phyloP scores from a whole-genome alignment of 441 rosid genomes.

The Aleurites moluccanus region DNA sequence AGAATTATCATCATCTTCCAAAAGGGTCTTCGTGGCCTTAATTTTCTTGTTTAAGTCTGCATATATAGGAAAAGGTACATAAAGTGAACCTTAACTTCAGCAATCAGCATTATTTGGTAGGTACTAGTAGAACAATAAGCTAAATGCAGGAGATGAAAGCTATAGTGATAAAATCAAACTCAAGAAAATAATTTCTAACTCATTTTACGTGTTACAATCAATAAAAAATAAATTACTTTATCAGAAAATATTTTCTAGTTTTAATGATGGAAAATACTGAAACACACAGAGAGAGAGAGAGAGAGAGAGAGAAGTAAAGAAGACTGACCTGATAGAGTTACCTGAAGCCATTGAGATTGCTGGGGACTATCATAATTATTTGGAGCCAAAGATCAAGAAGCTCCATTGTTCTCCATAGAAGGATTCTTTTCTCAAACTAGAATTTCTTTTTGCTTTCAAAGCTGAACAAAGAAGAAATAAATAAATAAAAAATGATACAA shows the following conservation, averaged over 20 bases:
- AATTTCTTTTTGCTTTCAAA: conserved; percentile 12
- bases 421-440: neutral
- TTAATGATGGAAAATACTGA: neutral
- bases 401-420: conserved; percentile 27
- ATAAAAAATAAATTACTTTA: too few relatives aligned
- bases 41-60: conserved; percentile 45
- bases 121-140: neutral
- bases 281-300: neutral
- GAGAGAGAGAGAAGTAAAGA: neutral
- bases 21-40: conserved; percentile 29
- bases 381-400: conserved; percentile 16
- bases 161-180: too few relatives aligned
- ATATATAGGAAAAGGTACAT: neutral
- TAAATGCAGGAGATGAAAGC: neutral
- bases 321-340: conserved; percentile 36
- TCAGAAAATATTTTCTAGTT: too few relatives aligned
- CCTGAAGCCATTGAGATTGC: conserved; percentile 33
- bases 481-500: conserved; percentile 2
- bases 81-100: neutral
- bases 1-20: conserved; percentile 22
- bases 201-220: too few relatives aligned
- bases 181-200: too few relatives aligned
- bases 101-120: neutral
- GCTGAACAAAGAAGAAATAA: neutral
- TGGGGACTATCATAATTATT: neutral